phyloP scores from a whole-genome alignment of 2,329 filamentous ascomycete genomes.

The Diaporthe capsici region DNA sequence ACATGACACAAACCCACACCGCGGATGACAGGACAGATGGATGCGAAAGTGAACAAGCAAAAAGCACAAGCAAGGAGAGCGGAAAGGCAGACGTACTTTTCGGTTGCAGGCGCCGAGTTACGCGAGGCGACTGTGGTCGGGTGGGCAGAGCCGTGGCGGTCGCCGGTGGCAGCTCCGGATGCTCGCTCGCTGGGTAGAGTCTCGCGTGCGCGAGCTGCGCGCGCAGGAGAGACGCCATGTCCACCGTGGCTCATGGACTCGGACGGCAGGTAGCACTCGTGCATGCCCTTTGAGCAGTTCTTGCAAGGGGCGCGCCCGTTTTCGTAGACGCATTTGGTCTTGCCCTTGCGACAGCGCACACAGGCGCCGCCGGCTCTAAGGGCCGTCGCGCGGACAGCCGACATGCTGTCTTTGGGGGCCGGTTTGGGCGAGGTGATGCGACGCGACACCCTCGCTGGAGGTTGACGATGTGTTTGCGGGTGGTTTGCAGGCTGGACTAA shows the following conservation, averaged over 20 bases:
- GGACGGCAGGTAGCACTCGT: slow-evolving; percentile 74
- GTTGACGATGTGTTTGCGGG: not conserved
- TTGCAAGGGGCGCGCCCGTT: slow-evolving; percentile 74
- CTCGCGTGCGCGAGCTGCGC: slow-evolving; percentile 66
- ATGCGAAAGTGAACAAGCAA: slow-evolving; percentile 33
- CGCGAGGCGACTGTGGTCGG: slow-evolving; percentile 60
- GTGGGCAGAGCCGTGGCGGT: slow-evolving; percentile 57
- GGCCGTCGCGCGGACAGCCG: slow-evolving; percentile 69
- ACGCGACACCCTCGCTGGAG: not conserved
- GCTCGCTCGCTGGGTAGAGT: slow-evolving; percentile 67
- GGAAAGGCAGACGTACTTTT: slow-evolving; percentile 65
- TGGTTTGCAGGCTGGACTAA: not conserved
- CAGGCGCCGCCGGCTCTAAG: slow-evolving; percentile 73
- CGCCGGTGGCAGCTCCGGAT: slow-evolving; percentile 57
- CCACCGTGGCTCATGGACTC: slow-evolving; percentile 71
- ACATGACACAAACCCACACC: slow-evolving; percentile 9
- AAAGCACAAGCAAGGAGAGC: slow-evolving; percentile 25
- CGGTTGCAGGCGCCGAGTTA: slow-evolving; percentile 61
- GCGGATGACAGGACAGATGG: slow-evolving; percentile 12
- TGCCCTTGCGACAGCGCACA: slow-evolving; percentile 74
- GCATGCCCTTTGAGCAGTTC: slow-evolving; percentile 75
- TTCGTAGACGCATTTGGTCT: slow-evolving; percentile 75
- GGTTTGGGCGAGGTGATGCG: not conserved
- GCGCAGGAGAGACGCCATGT: slow-evolving; percentile 71
- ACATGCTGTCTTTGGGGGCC: slow-evolving; percentile 52